Evolutionary conservation across 768 basidiomycete species (phyloP).

Genomic region (Rubroboletus satanas): DNA sequence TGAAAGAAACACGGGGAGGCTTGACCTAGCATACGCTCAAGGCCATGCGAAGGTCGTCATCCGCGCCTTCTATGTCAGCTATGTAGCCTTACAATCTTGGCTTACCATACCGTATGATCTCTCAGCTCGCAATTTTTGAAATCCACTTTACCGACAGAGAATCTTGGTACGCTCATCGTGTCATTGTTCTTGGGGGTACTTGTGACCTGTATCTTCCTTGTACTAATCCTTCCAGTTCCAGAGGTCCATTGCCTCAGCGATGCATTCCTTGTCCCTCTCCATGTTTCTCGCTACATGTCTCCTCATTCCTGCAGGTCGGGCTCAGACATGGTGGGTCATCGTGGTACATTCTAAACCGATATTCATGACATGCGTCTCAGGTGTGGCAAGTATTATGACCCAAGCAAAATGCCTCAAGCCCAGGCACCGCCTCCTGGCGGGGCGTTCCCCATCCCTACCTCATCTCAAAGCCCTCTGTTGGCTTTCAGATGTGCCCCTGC

Average conservation of each 20-base stretch:
- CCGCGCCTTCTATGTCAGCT: background rate
- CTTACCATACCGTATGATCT: slow-evolving; percentile 7
- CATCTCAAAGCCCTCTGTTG: slow-evolving; percentile 41
- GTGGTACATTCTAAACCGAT: background rate
- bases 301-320: slow-evolving; percentile 10
- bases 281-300: slow-evolving; percentile 13
- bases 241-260: background rate
- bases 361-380: slow-evolving; percentile 18
- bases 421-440: slow-evolving; percentile 46
- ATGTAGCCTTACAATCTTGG: background rate
- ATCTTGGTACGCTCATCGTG: slow-evolving; percentile 1
- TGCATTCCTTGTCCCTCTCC: slow-evolving; percentile 9
- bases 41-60: background rate
- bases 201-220: background rate
- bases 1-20: background rate
- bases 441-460: slow-evolving; percentile 38
- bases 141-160: background rate
- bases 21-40: background rate
- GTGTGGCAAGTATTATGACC: slow-evolving; percentile 53
- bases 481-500: slow-evolving; percentile 58
- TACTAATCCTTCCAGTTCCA: background rate
- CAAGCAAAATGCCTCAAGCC: slow-evolving; percentile 32
- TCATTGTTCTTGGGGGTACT: background rate
- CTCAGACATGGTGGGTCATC: slow-evolving; percentile 30
- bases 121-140: background rate